Evolutionary conservation across 768 basidiomycete species (phyloP), one percentile per base, ranked within the genome.

Genomic region (Hebeloma cylindrosporum): DNA sequence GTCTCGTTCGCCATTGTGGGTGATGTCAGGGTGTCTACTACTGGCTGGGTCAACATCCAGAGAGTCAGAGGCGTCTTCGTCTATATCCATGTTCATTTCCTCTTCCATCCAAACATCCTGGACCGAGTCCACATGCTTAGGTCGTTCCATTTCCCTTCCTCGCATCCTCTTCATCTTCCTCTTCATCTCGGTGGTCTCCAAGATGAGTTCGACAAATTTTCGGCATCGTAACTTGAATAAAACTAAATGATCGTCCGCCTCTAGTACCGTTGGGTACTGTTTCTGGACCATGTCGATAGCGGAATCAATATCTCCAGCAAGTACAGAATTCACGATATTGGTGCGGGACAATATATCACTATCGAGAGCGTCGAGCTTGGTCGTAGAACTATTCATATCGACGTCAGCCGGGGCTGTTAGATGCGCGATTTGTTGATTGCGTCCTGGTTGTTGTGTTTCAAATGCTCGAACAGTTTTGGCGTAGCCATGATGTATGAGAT

Each of bases 401-500:
- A 62, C 64, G 48, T 71, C 63, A 37, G 46, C 50, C 8, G 40
- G 5, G 7, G 14, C 9, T 10, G 40, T 48, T 6, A 33, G 13
- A 32, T 10, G 18, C 8, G 26, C 36, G 6, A 31, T 28, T 26
- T 46, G 30, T 28, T 35, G 58, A 43, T 44, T 42, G 27, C 40
- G 40, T 40, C 31, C 33, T 42, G 43, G 45, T 21, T 63, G 59
- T 37, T 70, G 85, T 8, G 68, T 73, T 54, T 80, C 74, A 57
- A 93, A 83, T 1, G 85, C 77, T 13, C 77, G 71, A 4, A 86
- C 80, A 0, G 91, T 82, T 28, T 76, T 78, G 11, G 78, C 79
- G 57, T 91, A 92, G 7, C 93, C 93, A 53, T 92, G 85, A 61
- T 94, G 92, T 2, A 82, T 73, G 25, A 96, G 76, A 61, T 93